Evolutionary conservation across 805 yeast species (phyloP), one percentile per base, ranked within the genome.

Genomic region (Wickerhamiella brachini): DNA sequence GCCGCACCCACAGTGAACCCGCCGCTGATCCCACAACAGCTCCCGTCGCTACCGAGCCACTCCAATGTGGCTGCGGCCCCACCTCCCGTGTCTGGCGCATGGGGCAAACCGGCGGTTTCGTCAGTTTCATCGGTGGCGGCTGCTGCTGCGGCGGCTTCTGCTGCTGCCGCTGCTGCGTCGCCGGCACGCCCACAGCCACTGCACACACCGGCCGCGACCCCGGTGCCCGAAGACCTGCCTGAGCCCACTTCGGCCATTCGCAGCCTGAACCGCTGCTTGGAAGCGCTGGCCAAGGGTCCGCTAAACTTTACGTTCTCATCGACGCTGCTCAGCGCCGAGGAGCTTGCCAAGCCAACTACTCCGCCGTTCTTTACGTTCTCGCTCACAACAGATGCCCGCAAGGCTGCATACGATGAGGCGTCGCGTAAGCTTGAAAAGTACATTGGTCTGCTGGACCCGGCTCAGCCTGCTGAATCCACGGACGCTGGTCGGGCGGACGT

Each of bases 1-100:
- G 18, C 31, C 44, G 39, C 44, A 26, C 21, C 49, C 12, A 7
- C 48, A 39, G 21, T n/a, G 10, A 42, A 48, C 50, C 54, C 62
- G 46, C 61, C 64, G 53, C 66, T 68, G 56, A 68, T 65, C 49
- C 68, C 68, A 55, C 69, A 63, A 51, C 72, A 65, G 51, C 65
- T 63, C 47, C 67, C 64, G 44, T 68, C 62, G 34, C 34, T 29
- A 15, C 34, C 34, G 15, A 29, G 34, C 34, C 34, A 29, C 34
- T 9, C 15, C 34, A 29, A 12, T 15, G 34, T 29, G 12, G 51
- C 64, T n/a, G 24, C 50, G n/a, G 39, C 43, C 2, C 17, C 53
- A 13, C 31, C 17, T 12, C n/a, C 41, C 17, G 41, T 29, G 8
- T 18, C 41, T 2, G 48, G 39, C 18, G 48, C 39, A 9, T 20